Evolutionary conservation across 2,329 filamentous ascomycete genomes (phyloP).

Genomic region (Plectosphaerella cucumerina): DNA sequence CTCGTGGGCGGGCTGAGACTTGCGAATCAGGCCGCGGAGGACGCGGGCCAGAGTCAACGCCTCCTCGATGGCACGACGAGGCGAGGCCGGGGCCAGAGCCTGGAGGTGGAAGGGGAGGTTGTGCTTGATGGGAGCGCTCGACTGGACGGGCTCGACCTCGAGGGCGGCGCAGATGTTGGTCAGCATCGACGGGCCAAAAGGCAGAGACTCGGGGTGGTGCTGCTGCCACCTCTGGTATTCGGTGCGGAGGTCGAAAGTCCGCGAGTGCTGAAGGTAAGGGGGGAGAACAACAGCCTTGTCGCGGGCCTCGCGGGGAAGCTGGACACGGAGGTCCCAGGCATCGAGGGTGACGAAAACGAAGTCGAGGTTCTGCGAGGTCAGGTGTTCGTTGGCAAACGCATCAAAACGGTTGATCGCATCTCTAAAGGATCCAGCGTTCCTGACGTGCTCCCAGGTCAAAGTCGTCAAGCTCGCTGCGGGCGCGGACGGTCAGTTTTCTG

Average conservation of each 20-base stretch:
- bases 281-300: slow-evolving; percentile 95
- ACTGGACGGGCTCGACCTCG: slow-evolving; percentile 96
- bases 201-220: slow-evolving; percentile 94
- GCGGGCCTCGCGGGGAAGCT: slow-evolving; percentile 93
- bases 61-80: slow-evolving; percentile 95
- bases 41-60: slow-evolving; percentile 91
- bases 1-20: slow-evolving; percentile 90
- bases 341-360: slow-evolving; percentile 98
- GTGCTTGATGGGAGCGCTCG: slow-evolving; percentile 96
- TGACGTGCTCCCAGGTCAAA: slow-evolving; percentile 97
- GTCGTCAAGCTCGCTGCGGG: slow-evolving; percentile 86
- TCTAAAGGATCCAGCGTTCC: slow-evolving; percentile 93
- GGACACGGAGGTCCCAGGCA: slow-evolving; percentile 96
- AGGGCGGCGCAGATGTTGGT: slow-evolving; percentile 97
- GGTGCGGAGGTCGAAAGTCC: slow-evolving; percentile 92
- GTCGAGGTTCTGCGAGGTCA: slow-evolving; percentile 86
- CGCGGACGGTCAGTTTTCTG: slow-evolving; percentile 22
- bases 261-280: slow-evolving; percentile 94
- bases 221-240: slow-evolving; percentile 99
- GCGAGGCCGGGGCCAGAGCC: slow-evolving; percentile 90
- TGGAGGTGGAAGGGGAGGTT: slow-evolving; percentile 97
- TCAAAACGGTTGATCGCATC: slow-evolving; percentile 96
- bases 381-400: slow-evolving; percentile 85
- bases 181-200: slow-evolving; percentile 91
- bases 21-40: slow-evolving; percentile 86